phyloP scores from a whole-genome alignment of 1,284 basidiomycete genomes.

The Pseudozyma sp. region DNA sequence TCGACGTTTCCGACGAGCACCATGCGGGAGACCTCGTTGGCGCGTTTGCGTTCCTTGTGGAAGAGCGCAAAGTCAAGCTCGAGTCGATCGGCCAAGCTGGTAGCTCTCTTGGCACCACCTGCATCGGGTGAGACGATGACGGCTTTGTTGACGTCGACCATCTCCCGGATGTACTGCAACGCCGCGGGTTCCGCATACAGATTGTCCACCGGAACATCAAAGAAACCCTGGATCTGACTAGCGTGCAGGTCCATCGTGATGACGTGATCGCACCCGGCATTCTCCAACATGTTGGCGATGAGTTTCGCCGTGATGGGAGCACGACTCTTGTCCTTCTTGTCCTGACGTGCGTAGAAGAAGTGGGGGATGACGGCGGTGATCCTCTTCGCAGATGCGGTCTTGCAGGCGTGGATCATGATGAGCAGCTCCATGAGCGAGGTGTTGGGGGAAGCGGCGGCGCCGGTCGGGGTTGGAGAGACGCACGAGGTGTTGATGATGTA shows the following conservation, averaged over 20 bases:
- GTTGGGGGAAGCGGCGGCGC: slow-evolving; percentile 57
- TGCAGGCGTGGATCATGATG: slow-evolving; percentile 99
- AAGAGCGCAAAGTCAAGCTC: slow-evolving; percentile 98
- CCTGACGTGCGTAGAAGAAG: slow-evolving; percentile 73
- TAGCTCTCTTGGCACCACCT: slow-evolving; percentile 97
- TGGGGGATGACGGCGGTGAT: slow-evolving; percentile 85
- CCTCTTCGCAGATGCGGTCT: slow-evolving; percentile 82
- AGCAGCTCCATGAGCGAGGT: slow-evolving; percentile 94
- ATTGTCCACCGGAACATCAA: slow-evolving; percentile 99
- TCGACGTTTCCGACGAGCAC: slow-evolving; percentile 93
- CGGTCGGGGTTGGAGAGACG: slow-evolving; percentile 72
- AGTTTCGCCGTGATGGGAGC: slow-evolving; percentile 99
- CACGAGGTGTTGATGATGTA: slow-evolving; percentile 98
- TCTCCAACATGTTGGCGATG: slow-evolving; percentile 98
- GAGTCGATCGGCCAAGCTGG: slow-evolving; percentile 94
- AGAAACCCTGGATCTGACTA: slow-evolving; percentile 82
- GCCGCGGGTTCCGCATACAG: slow-evolving; percentile 98
- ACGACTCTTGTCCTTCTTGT: slow-evolving; percentile 99
- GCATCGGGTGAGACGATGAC: slow-evolving; percentile 99
- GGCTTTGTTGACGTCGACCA: slow-evolving; percentile 86
- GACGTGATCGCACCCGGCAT: slow-evolving; percentile 97
- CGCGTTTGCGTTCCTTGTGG: slow-evolving; percentile 99
- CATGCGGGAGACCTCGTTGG: slow-evolving; percentile 99
- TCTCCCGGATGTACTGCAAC: slow-evolving; percentile 91
- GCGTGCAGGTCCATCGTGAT: slow-evolving; percentile 71